Conservation (phyloP, 768 basidiomycete species). For the Mycena indigotica region DNA sequence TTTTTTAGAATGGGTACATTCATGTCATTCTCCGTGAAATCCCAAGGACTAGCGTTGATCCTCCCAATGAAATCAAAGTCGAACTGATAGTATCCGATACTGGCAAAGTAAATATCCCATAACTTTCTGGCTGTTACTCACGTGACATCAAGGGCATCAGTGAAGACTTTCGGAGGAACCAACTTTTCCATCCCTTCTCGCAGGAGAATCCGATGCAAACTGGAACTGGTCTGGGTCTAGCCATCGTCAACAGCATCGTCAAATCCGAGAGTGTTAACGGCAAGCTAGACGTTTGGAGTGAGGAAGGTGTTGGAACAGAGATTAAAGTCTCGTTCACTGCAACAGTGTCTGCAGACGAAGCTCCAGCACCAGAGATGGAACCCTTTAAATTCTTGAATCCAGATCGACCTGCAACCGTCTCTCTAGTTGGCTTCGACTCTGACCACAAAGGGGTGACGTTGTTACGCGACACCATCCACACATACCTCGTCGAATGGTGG, state of each 20-base stretch:
- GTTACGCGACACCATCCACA: slow-evolving; percentile 58
- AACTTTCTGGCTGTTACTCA: not conserved
- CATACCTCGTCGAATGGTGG: slow-evolving; percentile 80
- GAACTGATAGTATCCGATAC: slow-evolving; percentile 88
- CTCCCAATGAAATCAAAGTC: slow-evolving; percentile 65
- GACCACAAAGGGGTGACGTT: slow-evolving; percentile 68
- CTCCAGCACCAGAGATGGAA: slow-evolving; percentile 42
- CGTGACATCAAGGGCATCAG: slow-evolving; percentile 69
- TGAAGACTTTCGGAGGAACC: slow-evolving; percentile 92
- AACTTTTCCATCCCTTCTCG: slow-evolving; percentile 95
- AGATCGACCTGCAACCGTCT: slow-evolving; percentile 51
- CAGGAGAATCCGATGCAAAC: slow-evolving; percentile 94
- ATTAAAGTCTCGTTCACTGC: slow-evolving; percentile 85
- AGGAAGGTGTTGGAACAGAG: slow-evolving; percentile 88
- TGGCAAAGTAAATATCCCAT: slow-evolving; percentile 64
- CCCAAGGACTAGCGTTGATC: slow-evolving; percentile 53
- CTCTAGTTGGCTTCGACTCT: slow-evolving; percentile 72
- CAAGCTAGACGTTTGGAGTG: slow-evolving; percentile 92
- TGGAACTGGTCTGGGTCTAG: slow-evolving; percentile 91
- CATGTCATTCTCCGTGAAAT: slow-evolving; percentile 82
- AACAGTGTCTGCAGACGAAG: slow-evolving; percentile 48
- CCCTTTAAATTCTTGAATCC: slow-evolving; percentile 47
- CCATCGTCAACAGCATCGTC: slow-evolving; percentile 93
- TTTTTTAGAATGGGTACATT: slow-evolving; percentile 74
- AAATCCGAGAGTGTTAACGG: slow-evolving; percentile 84